Base-by-base conservation (phyloP, 116 monocot genomes). In the Cymodocea nodosa region DNA sequence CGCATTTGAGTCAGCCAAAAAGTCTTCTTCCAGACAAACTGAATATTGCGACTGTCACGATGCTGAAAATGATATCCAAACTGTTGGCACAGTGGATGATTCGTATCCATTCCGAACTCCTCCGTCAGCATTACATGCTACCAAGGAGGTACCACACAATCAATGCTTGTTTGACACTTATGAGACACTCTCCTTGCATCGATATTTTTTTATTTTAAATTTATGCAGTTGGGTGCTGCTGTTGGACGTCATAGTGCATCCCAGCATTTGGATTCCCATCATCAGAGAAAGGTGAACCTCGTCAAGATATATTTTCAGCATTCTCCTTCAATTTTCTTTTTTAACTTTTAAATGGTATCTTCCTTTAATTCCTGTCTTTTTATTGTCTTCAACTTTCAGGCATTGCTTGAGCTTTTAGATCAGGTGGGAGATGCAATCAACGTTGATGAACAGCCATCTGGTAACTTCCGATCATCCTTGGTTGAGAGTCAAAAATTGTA, bases 341-440 rank as follows among this genome's bases (percentile, higher is more conserved):
- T 37, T 37, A 4, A 44, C 44, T 6, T 44, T 44, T 25, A 17
- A 55, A 19, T 35, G 11, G 20, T 48, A 20, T 59, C 59, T 52
- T 52, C 5, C 51, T 51, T 49, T 35, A 61, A n/a, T 30, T 30
- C 30, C 30, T 30, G 30, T 30, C 30, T 30, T 30, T 30, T 30
- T 30, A 30, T 30, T 30, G 44, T 44, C 17, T 35, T 63, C 23
- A 35, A 52, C 51, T 62, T 71, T 9, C 48, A 97, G 97, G 73
- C 79, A 59, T 73, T 97, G 61, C 80, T 97, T 76, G 90, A 85
- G 62, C 88, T 97, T 59, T 57, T 97, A 59, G 85, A 97, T 79
- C 91, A 97, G 88, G 97, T 97, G 36, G 86, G 88, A 81, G 83
- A 85, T 86, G 97, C 78, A 53, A 86, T 97, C 57, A 63, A 71